Evolutionary conservation across 495 filamentous ascomycete genomes (phyloP), one percentile per base, ranked within the genome.

Genomic region (Parathielavia appendiculata): DNA sequence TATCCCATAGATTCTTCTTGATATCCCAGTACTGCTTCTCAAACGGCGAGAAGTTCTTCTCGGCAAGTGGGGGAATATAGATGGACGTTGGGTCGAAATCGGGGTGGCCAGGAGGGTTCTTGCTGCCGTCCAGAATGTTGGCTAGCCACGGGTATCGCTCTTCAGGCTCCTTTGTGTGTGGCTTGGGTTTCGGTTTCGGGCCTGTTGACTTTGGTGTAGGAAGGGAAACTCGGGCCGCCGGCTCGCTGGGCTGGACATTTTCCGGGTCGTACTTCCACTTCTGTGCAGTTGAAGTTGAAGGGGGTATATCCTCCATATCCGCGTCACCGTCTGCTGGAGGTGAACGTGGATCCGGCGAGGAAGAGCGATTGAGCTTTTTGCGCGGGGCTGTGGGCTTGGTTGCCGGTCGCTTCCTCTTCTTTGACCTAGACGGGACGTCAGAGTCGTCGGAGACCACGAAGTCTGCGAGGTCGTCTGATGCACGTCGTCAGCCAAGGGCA

Each of bases 11-110:
- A 51, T 96, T 96, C 72, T 91, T 88, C 78, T 99, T 99, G 71
- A 99, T 97, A 66, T 96, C 92, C 93, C 93, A 99, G 72, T 97
- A 99, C 64, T 99, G 93, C 70, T 91, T 93, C 75, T 99, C 93
- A 59, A 99, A 99, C 0, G 92, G 81, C 0, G 90, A 90, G 68
- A 99, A 96, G 4, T 86, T 82, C 0, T 70, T 72, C 82, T 83
- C 91, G 10, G 90, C 90, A 5, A 76, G 46, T 0, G 87, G 85
- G 16, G 95, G 95, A 45, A 99, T 86, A 70, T 89, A 93, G 19
- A 99, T 80, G 0, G 91, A 92, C 12, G 88, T 81, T n/a, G 90
- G 91, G 63, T 99, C 92, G 60, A 90, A 95, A 51, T 97, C 92
- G 0, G 90, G 87, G 70, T 96, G 85, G n/a, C 79, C 83, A 4